Evolutionary conservation across 306 rosid genomes (phyloP).

Genomic region (Alnus rubra): DNA sequence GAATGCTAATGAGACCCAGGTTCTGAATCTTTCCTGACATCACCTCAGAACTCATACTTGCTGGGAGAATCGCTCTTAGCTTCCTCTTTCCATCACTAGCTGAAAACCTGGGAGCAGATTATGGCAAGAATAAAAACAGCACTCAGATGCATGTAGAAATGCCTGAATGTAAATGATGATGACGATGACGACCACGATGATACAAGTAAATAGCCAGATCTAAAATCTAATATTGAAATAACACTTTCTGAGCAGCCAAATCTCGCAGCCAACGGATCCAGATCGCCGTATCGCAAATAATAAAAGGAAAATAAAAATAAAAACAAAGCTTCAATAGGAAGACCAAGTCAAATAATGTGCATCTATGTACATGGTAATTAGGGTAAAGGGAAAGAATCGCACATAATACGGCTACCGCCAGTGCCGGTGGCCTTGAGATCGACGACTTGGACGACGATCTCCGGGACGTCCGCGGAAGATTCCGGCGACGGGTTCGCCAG

Average conservation of each 20-base stretch:
- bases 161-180: neutral
- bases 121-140: neutral
- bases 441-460: conserved; percentile 66
- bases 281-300: neutral
- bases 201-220: no score
- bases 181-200: no score
- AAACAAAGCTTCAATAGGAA: neutral
- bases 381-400: neutral
- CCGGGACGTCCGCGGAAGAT: conserved; percentile 53
- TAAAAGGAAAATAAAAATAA: neutral
- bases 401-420: conserved; percentile 68
- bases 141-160: neutral
- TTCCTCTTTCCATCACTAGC: conserved; percentile 79
- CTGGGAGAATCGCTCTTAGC: conserved; percentile 61
- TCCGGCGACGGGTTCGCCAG: conserved; percentile 67
- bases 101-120: conserved; percentile 50
- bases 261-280: neutral
- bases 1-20: conserved; percentile 71
- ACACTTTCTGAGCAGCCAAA: neutral
- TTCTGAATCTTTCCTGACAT: conserved; percentile 78
- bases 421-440: conserved; percentile 54
- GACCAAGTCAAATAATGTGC: neutral
- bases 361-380: no score
- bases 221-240: neutral
- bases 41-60: conserved; percentile 44